phyloP scores from a whole-genome alignment of 2,329 filamentous ascomycete genomes.

The Pestalotiopsis sp. region DNA sequence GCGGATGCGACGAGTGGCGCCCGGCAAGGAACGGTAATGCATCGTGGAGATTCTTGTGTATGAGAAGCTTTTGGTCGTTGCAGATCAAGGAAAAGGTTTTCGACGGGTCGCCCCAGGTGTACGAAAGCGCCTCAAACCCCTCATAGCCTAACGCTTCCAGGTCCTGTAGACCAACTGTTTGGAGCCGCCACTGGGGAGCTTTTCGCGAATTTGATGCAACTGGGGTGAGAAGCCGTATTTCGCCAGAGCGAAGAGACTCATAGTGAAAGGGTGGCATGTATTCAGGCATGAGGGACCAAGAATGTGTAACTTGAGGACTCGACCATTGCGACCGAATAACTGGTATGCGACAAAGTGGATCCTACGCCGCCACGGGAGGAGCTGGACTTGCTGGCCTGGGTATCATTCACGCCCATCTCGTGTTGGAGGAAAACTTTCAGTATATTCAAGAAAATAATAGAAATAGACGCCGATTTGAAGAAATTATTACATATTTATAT shows the following conservation, averaged over 20 bases:
- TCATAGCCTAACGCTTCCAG: background rate
- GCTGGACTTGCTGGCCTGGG: no score
- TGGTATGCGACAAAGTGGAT: no score
- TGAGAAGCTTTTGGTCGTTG: background rate
- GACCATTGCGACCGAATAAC: no score
- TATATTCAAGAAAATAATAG: no score
- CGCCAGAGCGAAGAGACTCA: background rate
- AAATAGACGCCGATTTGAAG: no score
- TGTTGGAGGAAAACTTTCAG: no score
- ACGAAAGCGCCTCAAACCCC: background rate
- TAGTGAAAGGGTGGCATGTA: background rate
- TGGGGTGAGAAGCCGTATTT: background rate
- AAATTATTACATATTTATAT: no score
- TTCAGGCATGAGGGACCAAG: background rate
- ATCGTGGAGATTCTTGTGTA: background rate
- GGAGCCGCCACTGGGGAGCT: background rate
- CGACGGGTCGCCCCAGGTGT: background rate
- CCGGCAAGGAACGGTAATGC: background rate
- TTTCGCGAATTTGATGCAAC: background rate
- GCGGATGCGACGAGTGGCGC: background rate
- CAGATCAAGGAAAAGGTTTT: background rate
- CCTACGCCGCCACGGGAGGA: no score
- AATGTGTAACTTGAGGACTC: background rate
- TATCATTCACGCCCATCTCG: no score
- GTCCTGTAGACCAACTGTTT: background rate